A percentile compares a stretch with the other conserved stretches of the same genome.
Conservation (phyloP, 2,329 filamentous ascomycete species). For the Mycosphaerella arachidis region DNA sequence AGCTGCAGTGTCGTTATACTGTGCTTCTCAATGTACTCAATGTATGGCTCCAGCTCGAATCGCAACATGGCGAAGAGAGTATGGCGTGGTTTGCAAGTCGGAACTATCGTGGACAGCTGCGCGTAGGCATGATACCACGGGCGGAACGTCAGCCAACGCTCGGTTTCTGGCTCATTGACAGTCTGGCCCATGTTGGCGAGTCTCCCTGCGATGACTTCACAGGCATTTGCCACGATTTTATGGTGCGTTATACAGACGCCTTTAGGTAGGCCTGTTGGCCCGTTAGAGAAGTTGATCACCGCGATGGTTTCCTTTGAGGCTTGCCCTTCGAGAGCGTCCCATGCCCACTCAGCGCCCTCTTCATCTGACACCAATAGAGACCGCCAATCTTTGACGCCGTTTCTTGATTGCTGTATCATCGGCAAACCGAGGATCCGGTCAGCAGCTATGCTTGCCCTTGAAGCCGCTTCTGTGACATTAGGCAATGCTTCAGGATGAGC, state of each 20-base stretch:
- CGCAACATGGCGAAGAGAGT: slow-evolving; percentile 69
- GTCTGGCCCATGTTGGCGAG: slow-evolving; percentile 57
- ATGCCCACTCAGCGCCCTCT: slow-evolving; percentile 57
- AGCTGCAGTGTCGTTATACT: slow-evolving; percentile 62
- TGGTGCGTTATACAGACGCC: slow-evolving; percentile 77
- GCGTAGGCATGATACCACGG: slow-evolving; percentile 60
- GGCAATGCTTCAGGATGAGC: slow-evolving; percentile 53
- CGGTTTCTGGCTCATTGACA: slow-evolving; percentile 50
- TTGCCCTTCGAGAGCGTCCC: slow-evolving; percentile 54
- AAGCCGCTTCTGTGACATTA: slow-evolving; percentile 63
- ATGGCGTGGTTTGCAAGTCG: slow-evolving; percentile 51
- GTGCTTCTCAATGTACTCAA: slow-evolving; percentile 61
- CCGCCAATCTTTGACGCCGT: slow-evolving; percentile 51
- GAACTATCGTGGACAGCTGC: slow-evolving; percentile 66
- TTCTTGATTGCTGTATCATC: slow-evolving; percentile 33
- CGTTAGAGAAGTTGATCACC: slow-evolving; percentile 73
- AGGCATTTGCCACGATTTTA: slow-evolving; percentile 58
- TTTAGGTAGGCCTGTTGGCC: slow-evolving; percentile 78
- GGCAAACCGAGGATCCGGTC: slow-evolving; percentile 62
- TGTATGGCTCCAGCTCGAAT: slow-evolving; percentile 60
- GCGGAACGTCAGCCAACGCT: slow-evolving; percentile 60
- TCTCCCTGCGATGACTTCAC: neutral
- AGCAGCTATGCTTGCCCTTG: slow-evolving; percentile 51
- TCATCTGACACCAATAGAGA: slow-evolving; percentile 53
- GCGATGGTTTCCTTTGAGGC: slow-evolving; percentile 52